Evolutionary conservation across 352 stramenopile genomes (phyloP), one percentile per base, ranked within the genome.

Genomic region (Aphanomyces euteiches): DNA sequence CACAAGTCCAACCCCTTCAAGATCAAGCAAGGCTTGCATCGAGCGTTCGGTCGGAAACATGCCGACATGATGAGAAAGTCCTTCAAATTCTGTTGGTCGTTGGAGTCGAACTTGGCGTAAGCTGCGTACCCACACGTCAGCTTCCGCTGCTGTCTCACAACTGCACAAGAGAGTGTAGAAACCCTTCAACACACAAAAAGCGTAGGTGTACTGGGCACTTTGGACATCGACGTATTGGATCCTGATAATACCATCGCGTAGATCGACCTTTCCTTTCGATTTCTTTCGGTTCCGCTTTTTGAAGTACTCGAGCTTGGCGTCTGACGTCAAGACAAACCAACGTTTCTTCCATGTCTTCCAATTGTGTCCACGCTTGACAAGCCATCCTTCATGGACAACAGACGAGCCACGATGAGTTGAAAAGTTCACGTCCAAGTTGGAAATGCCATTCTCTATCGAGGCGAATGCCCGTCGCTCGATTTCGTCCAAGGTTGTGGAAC

Each of bases 311-410:
- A 95, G 83, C 10, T 83, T 92, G 5, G 84, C 86, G 67, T 95
- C 86, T 7, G 79, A 77, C 66, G 90, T 94, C 12, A 95, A 72
- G 47, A 95, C 85, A 59, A 95, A 95, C 71, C 90, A 94, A 41
- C 88, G 84, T 66, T 73, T 85, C 73, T 94, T 95, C 88, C 88
- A 95, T 60, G 77, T 93, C 69, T 93, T 91, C 82, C 82, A 70
- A 36, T 70, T 70, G 54, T 70, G 64, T 8, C 64, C 64, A 34
- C 64, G 64, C 40, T 70, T 70, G 38, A 70, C 47, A 19, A 70
- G 54, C 64, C 64, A 70, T 3, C 64, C 64, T 48, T 60, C 36
- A 4, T 70, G 53, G 13, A 70, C 15, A 17, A 70, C 21, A 15
- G 7, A 40, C 10, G 54, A 12, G 15, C 3, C 43, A 10, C 12